Conservation (phyloP, 176 grass and related monocot genomes). For the Lolium perenne region DNA sequence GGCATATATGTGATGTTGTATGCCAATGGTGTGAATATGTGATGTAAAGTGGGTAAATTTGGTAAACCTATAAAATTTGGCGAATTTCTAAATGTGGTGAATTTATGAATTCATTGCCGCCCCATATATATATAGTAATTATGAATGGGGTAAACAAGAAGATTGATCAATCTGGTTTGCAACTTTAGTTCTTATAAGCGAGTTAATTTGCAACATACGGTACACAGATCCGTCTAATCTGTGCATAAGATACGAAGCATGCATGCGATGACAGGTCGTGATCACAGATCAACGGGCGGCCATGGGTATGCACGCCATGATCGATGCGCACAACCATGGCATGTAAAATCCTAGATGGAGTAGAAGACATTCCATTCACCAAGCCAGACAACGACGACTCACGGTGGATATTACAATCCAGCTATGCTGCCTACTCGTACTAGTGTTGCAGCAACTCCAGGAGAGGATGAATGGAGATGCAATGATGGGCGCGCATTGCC, state of each 20-base stretch:
- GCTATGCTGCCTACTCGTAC: not conserved
- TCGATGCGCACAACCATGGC: constrained; percentile 15
- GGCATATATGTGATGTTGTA: no score
- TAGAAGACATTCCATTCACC: constrained; percentile 35
- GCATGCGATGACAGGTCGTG: not conserved
- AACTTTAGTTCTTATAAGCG: no score
- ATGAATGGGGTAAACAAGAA: no score
- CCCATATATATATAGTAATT: no score
- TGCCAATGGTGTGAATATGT: no score
- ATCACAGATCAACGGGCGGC: not conserved
- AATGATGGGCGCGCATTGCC: not conserved
- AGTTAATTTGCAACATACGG: not conserved
- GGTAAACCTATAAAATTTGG: no score
- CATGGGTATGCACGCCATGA: not conserved
- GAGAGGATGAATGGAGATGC: not conserved
- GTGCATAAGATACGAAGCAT: constrained; percentile 12
- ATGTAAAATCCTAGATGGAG: constrained; percentile 19
- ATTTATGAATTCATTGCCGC: no score
- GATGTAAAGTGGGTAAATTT: no score
- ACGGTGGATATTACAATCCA: not conserved
- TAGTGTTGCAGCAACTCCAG: not conserved
- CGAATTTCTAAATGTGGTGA: no score
- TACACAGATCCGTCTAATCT: not conserved
- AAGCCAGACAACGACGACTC: constrained; percentile 20
- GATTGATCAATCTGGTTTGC: not conserved